Evolutionary conservation across 2,329 filamentous ascomycete genomes (phyloP).

Genomic region (Chaetomium strumarium): DNA sequence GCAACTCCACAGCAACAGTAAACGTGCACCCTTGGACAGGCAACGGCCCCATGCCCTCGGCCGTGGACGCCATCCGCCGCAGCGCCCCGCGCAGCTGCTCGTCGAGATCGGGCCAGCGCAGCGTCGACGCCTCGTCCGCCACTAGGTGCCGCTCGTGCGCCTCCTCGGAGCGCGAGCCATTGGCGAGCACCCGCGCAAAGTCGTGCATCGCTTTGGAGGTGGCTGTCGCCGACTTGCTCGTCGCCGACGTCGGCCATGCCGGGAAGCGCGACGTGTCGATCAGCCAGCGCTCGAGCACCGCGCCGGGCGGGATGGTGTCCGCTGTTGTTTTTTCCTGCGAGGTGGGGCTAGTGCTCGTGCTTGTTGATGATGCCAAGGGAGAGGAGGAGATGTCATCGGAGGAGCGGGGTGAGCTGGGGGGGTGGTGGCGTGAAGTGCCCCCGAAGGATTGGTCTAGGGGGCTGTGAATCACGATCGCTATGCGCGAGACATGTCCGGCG

Average conservation of each 20-base stretch:
- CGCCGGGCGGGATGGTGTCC: conserved; percentile 25
- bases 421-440: neutral
- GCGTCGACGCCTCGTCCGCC: neutral
- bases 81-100: conserved; percentile 68
- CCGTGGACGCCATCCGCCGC: conserved; percentile 54
- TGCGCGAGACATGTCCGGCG: conserved; percentile 41
- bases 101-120: conserved; percentile 57
- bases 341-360: neutral
- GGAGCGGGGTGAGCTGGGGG: neutral
- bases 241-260: conserved; percentile 29
- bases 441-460: conserved; percentile 9
- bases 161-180: conserved; percentile 18
- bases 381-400: conserved; percentile 18
- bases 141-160: conserved; percentile 18
- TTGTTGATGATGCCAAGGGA: neutral
- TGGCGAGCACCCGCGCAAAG: conserved; percentile 22
- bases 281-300: conserved; percentile 55
- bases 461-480: conserved; percentile 45
- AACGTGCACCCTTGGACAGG: conserved; percentile 61
- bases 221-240: neutral
- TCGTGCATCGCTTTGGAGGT: conserved; percentile 27
- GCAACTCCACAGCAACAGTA: conserved; percentile 69
- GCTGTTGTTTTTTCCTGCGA: too few species aligned
- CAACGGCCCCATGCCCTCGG: conserved; percentile 50
- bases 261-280: conserved; percentile 53